These are phyloP conservation scores for peach (Prunus persica) DNA, from an alignment of 306 rosid species.

Conservation along the genomic window DNA sequence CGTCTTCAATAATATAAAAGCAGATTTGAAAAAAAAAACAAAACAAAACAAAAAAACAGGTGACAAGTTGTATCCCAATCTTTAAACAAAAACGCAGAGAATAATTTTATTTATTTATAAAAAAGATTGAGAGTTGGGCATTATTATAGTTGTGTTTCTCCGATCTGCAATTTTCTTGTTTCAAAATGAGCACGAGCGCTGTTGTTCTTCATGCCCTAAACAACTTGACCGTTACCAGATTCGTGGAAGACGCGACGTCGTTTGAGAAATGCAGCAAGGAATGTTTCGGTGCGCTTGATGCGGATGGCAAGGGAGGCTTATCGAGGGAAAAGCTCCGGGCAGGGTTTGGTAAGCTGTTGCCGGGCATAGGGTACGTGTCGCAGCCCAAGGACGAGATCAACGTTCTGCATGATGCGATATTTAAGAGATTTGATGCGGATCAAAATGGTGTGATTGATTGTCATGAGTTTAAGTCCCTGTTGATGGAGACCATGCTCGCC, in stretches of 20 bases:
- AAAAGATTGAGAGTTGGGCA: too few species aligned
- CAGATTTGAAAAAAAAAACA: not conserved
- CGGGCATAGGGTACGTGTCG: conserved; percentile 33
- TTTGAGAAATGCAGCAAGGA: conserved; percentile 39
- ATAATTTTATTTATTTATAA: too few species aligned
- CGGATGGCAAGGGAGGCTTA: conserved; percentile 38
- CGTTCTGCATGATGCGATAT: conserved; percentile 17
- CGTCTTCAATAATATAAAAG: not conserved
- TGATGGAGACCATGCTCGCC: conserved; percentile 57
- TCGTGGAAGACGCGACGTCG: conserved; percentile 31
- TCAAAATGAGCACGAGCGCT: conserved; percentile 26
- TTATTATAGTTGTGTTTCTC: too few species aligned
- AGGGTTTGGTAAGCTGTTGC: conserved; percentile 32
- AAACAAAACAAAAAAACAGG: not conserved
- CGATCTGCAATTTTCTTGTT: not conserved
- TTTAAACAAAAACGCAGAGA: not conserved
- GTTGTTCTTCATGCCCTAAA: conserved; percentile 31
- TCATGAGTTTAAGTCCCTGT: conserved; percentile 36
- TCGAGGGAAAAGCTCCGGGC: conserved; percentile 38
- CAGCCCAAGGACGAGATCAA: conserved; percentile 23
- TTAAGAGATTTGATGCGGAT: conserved; percentile 50
- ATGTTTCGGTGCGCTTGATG: conserved; percentile 40
- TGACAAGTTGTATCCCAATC: not conserved
- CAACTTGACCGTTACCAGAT: conserved; percentile 23
- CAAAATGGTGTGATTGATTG: conserved; percentile 36